phyloP scores from a whole-genome alignment of 2,329 filamentous ascomycete species.

The Plectosphaerella cucumerina region DNA sequence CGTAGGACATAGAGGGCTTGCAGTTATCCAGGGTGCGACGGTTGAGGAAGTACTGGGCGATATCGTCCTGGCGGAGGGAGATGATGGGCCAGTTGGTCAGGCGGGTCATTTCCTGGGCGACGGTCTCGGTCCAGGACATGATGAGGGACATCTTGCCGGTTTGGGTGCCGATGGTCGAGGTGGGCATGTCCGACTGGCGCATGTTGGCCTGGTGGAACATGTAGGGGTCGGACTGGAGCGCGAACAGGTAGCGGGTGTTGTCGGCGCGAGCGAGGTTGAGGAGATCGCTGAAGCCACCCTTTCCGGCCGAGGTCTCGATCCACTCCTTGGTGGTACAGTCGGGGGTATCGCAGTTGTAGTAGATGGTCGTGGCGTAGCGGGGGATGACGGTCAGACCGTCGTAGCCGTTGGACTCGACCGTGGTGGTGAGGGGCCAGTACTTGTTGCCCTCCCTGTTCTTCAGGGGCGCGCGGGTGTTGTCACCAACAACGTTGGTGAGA shows the following conservation, averaged over 20 bases:
- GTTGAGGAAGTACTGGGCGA: constrained; percentile 44
- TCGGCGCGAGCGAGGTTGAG: constrained; percentile 45
- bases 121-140: constrained; percentile 52
- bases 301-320: constrained; percentile 53
- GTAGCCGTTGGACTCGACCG: constrained; percentile 45
- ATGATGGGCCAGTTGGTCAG: constrained; percentile 30
- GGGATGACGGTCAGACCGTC: constrained; percentile 53
- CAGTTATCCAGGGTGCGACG: constrained; percentile 50
- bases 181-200: constrained; percentile 41
- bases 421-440: constrained; percentile 54
- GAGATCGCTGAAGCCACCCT: constrained; percentile 48
- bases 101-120: constrained; percentile 48
- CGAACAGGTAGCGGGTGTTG: constrained; percentile 53
- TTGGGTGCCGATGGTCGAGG: constrained; percentile 43
- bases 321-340: constrained; percentile 55
- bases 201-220: constrained; percentile 65
- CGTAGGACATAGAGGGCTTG: constrained; percentile 42
- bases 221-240: constrained; percentile 47
- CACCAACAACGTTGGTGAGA: constrained; percentile 54
- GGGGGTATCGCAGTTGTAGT: constrained; percentile 59
- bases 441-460: constrained; percentile 40
- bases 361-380: constrained; percentile 58
- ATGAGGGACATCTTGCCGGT: constrained; percentile 45
- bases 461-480: constrained; percentile 55
- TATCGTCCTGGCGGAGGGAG: constrained; percentile 35